Base-by-base conservation (phyloP, 2,329 filamentous ascomycete genomes). In the Dryadomyces quercus-mongolicae region DNA sequence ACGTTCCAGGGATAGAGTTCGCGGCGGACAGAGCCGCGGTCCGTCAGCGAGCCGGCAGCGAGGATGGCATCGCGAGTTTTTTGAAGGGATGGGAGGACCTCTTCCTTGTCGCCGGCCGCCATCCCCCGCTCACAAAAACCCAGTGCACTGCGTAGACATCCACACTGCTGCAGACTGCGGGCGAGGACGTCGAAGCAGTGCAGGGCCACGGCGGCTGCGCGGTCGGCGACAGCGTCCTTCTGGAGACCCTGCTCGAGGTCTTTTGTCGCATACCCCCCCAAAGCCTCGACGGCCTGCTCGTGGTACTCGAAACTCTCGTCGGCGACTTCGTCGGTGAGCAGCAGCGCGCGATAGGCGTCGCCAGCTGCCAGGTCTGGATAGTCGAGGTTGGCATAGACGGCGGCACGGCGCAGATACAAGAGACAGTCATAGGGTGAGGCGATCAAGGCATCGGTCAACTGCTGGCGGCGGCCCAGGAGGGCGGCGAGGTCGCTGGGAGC, bases 291-390 rank as follows among this genome's bases (percentile, higher is more conserved):
- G 9, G 84, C 83, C 61, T 79, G 71, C 16, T 89, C 82, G 64
- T 93, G 85, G 63, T 90, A 94, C 67, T 96, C 89, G 61, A 87
- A 91, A 43, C 81, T 79, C 58, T 92, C 86, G 54, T 93, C 84
- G 59, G 76, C 69, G 40, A 89, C 78, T 60, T 93, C 88, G 64
- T 97, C 92, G 16, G 86, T 79, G 49, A 98, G 73, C 4, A 95
- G 78, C n/a, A 97, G 76, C 1, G 91, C 90, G 54, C 86, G 85
- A 66, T 97, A 97, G 5, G 89, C 88, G 72, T 96, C 91, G 38
- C 89, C 88, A 12, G 85, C 84, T 5, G 90, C 90, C 43, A 98
- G 79, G 67, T 98, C 93, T 0, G 89, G 88, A 67, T 95, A 97
- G 42, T 82, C 88, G 49, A 96, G 75, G 48, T 81, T 73, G 16